Base-by-base conservation (phyloP, 192 early-diverging fungal genomes). In the Gigaspora rosea region DNA sequence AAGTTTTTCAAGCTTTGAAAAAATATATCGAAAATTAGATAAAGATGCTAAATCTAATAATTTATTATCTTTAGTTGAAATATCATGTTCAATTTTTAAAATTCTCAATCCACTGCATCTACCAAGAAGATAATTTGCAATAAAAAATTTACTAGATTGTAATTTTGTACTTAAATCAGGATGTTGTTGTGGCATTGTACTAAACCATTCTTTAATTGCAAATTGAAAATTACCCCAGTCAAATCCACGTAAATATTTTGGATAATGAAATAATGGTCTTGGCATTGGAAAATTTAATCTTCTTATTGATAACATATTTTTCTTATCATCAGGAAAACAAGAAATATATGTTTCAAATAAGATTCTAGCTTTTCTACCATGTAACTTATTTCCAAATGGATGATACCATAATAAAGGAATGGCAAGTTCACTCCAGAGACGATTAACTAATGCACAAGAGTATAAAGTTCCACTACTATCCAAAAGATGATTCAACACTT, bases 231-330 rank as follows among this genome's bases (percentile, higher is more conserved):
- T 66, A 8, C 33, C 18, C 15, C 64, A 66, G n/a, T 66, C 64
- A 46, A 66, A 66, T 66, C 64, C 64, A 18, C 32, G 33, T 66
- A 66, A 66, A 66, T 66, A 66, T 66, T 66, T 66, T 41, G 16
- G 15, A 46, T 66, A 66, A 47, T 66, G 16, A n/a, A 66, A 66
- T 66, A 66, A 66, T n/a, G 64, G 64, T n/a, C 18, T 46, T 66
- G 41, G 18, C 3, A 41, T n/a, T 46, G 35, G 18, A 18, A 66
- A 66, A n/a, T 46, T 16, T n/a, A 66, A 41, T 46, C 15, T 35
- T 66, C n/a, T 66, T 18, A 18, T 46, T 4, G 13, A 16, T 47
- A 66, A 66, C 8, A 7, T 9, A 9, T 47, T 5, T 66, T 46
- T 66, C 16, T 41, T 18, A 10, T 66, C 36, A 4, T 41, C 36